phyloP scores from a whole-genome alignment of 1,284 basidiomycete species.

The Coriolopsis trogii region DNA sequence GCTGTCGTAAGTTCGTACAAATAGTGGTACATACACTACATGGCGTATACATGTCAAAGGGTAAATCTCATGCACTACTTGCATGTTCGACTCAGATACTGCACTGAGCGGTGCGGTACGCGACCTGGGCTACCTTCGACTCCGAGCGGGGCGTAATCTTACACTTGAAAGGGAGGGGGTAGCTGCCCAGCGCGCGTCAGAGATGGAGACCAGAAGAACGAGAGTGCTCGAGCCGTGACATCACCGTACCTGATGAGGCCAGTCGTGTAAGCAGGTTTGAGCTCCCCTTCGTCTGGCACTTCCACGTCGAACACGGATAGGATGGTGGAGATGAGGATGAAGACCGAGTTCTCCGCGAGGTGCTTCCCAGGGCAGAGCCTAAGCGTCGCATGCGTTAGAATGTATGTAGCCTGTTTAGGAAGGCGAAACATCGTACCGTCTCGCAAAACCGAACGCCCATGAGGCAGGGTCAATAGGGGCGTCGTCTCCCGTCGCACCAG shows the following conservation, averaged over 20 bases:
- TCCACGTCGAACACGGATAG: conserved; percentile 28
- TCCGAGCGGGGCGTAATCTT: conserved; percentile 16
- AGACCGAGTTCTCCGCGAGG: conserved; percentile 29
- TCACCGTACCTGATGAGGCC: conserved; percentile 21
- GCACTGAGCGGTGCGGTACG: conserved; percentile 4
- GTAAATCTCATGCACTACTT: no score
- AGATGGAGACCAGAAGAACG: not conserved
- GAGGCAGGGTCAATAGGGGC: conserved; percentile 12
- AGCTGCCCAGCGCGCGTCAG: conserved; percentile 3
- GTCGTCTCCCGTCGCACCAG: conserved; percentile 10
- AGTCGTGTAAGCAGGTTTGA: conserved; percentile 7
- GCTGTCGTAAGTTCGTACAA: no score
- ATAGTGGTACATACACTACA: no score
- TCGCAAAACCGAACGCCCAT: conserved; percentile 26
- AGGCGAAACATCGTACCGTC: conserved; percentile 7
- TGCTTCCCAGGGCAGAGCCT: conserved; percentile 31
- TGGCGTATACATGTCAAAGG: no score
- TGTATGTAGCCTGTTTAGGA: not conserved
- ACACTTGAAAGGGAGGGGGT: conserved; percentile 24
- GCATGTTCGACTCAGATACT: conserved; percentile 1
- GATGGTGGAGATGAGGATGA: conserved; percentile 27
- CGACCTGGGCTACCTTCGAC: conserved; percentile 8
- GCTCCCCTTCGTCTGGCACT: conserved; percentile 9
- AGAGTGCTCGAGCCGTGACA: no score
- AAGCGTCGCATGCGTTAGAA: not conserved